These are phyloP conservation scores for Coleophoma cylindrospora DNA, from an alignment of 2,329 filamentous ascomycete species.

Conservation along the genomic window DNA sequence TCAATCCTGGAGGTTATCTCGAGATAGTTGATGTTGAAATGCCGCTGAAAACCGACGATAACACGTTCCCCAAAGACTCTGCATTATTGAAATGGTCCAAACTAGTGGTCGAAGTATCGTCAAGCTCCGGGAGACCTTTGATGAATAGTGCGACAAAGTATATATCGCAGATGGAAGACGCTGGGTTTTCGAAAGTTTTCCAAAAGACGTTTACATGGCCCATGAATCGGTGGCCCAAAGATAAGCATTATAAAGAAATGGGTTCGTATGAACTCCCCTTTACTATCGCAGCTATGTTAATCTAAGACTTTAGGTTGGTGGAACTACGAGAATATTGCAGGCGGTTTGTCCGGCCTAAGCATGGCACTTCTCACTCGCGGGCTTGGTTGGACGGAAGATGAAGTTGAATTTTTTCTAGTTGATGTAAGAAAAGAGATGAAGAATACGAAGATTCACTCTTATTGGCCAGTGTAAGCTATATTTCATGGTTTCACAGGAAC, in stretches of 20 bases:
- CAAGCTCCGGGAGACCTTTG: conserved; percentile 23
- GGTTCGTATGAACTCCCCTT: background rate
- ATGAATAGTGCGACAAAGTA: conserved; percentile 17
- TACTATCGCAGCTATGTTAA: too few species aligned
- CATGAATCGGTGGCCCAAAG: conserved; percentile 46
- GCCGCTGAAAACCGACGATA: conserved; percentile 4
- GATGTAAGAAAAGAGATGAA: conserved; percentile 27
- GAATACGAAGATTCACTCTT: conserved; percentile 26
- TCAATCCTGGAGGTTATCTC: conserved; percentile 8
- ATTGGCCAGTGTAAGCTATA: conserved; percentile 12
- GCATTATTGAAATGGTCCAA: conserved; percentile 7
- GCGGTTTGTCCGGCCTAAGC: conserved; percentile 17
- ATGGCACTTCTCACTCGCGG: conserved; percentile 17
- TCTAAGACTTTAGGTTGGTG: conserved; percentile 6
- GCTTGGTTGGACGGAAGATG: conserved; percentile 18
- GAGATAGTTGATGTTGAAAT: conserved; percentile 10
- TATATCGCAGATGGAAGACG: conserved; percentile 8
- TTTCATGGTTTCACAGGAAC: background rate
- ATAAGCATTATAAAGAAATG: conserved; percentile 20
- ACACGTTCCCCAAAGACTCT: conserved; percentile 18
- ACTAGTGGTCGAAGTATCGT: conserved; percentile 22
- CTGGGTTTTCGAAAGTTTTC: conserved; percentile 17
- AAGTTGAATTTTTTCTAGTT: conserved; percentile 25
- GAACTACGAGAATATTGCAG: conserved; percentile 19
- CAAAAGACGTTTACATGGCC: conserved; percentile 42